phyloP scores from a whole-genome alignment of 2,329 filamentous ascomycete species.

The Gaeumannomyces sp. region DNA sequence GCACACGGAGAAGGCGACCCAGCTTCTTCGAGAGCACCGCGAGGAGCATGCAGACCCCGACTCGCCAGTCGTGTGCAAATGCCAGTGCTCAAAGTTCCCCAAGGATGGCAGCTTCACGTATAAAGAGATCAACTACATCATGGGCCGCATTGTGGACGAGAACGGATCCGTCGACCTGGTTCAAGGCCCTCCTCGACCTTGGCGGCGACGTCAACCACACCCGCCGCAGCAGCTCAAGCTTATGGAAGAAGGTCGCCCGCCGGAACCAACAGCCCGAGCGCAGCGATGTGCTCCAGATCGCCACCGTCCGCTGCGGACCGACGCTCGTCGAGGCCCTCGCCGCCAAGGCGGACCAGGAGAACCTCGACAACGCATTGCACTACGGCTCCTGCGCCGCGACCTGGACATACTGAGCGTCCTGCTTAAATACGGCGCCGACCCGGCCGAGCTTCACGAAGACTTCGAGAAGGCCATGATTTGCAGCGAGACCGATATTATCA shows the following conservation, averaged over 20 bases:
- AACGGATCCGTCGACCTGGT: constrained; percentile 20
- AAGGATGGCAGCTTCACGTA: constrained; percentile 16
- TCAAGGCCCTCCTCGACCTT: constrained; percentile 19
- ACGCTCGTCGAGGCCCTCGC: constrained; percentile 20
- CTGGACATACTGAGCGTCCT: constrained; percentile 18
- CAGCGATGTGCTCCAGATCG: constrained; percentile 20
- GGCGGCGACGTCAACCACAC: constrained; percentile 23
- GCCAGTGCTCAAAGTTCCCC: constrained; percentile 29
- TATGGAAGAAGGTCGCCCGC: constrained; percentile 19
- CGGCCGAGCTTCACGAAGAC: constrained; percentile 19
- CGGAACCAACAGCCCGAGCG: constrained; percentile 17
- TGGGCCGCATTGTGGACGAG: constrained; percentile 19
- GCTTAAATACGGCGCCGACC: constrained; percentile 21
- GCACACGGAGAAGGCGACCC: constrained; percentile 9
- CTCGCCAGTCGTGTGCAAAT: constrained; percentile 8
- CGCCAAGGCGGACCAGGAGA: constrained; percentile 21
- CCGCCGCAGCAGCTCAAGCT: constrained; percentile 15
- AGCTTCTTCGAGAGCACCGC: constrained; percentile 7
- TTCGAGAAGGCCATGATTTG: constrained; percentile 20
- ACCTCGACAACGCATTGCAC: constrained; percentile 21
- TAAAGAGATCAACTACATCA: constrained; percentile 20
- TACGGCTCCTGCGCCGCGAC: constrained; percentile 19
- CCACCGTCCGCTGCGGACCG: constrained; percentile 17
- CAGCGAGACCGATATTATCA: constrained; percentile 16
- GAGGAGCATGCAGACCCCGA: constrained; percentile 9